phyloP scores from a whole-genome alignment of 805 yeast genomes.

The Ogataea salicorniae region DNA sequence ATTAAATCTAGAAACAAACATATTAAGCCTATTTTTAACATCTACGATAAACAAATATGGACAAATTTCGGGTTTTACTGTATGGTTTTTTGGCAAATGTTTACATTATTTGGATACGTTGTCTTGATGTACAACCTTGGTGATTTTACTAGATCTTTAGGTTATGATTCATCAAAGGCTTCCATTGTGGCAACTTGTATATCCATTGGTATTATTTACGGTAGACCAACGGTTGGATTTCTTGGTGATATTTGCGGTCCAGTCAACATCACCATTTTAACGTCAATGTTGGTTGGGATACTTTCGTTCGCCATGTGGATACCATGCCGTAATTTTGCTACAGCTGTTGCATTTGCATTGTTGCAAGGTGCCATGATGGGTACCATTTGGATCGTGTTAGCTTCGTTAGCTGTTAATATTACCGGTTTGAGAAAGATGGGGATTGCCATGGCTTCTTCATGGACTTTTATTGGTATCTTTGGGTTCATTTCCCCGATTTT shows the following conservation, averaged over 20 bases:
- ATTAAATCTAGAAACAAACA: conserved; percentile 35
- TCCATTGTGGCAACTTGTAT: conserved; percentile 57
- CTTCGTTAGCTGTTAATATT: conserved; percentile 46
- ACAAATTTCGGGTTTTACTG: conserved; percentile 31
- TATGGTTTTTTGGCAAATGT: conserved; percentile 35
- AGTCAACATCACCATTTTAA: conserved; percentile 38
- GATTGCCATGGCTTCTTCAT: conserved; percentile 42
- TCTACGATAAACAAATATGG: conserved; percentile 39
- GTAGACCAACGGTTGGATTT: conserved; percentile 52
- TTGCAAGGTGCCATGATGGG: conserved; percentile 58
- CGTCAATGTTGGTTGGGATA: conserved; percentile 35
- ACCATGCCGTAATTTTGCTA: conserved; percentile 53
- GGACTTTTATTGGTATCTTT: conserved; percentile 46
- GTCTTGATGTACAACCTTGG: conserved; percentile 53
- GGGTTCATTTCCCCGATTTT: conserved; percentile 57
- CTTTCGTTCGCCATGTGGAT: conserved; percentile 49
- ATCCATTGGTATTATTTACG: conserved; percentile 49
- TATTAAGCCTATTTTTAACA: conserved; percentile 31
- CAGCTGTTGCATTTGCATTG: conserved; percentile 47
- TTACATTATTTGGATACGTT: conserved; percentile 57
- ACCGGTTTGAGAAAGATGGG: conserved; percentile 51
- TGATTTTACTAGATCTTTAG: conserved; percentile 55
- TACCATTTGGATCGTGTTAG: conserved; percentile 49
- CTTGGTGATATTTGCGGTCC: conserved; percentile 49
- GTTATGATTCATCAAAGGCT: conserved; percentile 50